phyloP scores from a whole-genome alignment of 352 stramenopile genomes.

The Phytopythium delawarense region DNA sequence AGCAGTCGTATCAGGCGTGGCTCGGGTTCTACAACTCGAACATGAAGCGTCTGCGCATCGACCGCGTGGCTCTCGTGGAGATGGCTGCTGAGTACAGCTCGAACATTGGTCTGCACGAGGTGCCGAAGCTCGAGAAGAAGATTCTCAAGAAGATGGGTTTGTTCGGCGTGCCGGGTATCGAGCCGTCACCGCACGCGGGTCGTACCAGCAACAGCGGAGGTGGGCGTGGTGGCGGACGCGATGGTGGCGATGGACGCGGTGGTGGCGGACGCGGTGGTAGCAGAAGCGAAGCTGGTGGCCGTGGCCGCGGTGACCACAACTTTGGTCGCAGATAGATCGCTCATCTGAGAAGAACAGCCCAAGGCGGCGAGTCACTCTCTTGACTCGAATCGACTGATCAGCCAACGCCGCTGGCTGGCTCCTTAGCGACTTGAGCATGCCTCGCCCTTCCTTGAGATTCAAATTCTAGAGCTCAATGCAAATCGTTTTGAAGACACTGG shows the following conservation, averaged over 20 bases:
- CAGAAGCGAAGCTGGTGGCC: constrained; percentile 4
- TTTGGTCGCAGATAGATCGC: constrained; percentile 2
- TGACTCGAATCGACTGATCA: neutral
- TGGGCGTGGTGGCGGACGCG: constrained; percentile 1
- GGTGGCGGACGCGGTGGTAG: constrained; percentile 8
- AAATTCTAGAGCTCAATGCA: too few species aligned
- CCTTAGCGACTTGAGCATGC: neutral
- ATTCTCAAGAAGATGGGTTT: constrained; percentile 85
- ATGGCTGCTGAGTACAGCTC: constrained; percentile 64
- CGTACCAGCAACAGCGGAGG: constrained; percentile 19
- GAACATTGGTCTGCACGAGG: constrained; percentile 52
- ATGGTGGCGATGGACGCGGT: constrained; percentile 9
- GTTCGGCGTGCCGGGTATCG: constrained; percentile 68
- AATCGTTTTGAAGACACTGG: too few species aligned
- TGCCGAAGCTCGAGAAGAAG: constrained; percentile 83
- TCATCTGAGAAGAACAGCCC: neutral
- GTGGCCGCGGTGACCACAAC: constrained; percentile 5
- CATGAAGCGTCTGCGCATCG: constrained; percentile 46
- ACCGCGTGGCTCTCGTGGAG: constrained; percentile 55
- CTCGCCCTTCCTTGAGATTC: too few species aligned
- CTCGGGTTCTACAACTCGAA: constrained; percentile 94
- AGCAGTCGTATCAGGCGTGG: constrained; percentile 92
- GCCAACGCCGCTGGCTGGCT: neutral
- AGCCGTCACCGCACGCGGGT: constrained; percentile 33
- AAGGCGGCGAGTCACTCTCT: neutral